These are phyloP conservation scores for Elsinoe necatrix DNA, from an alignment of 2,329 filamentous ascomycete genomes.

Conservation along the genomic window DNA sequence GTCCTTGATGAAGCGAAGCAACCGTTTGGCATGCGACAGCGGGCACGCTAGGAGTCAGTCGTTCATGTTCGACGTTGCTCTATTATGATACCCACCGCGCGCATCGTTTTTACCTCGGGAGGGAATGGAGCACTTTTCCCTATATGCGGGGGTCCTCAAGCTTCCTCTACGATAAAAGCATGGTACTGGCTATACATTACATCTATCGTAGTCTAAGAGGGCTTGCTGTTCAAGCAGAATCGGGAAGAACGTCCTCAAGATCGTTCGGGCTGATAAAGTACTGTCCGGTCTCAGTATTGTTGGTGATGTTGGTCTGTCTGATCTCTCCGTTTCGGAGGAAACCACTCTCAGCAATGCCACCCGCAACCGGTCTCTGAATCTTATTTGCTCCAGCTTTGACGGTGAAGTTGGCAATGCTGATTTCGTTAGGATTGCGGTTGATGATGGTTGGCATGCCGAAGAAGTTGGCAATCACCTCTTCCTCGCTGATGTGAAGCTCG, in stretches of 20 bases:
- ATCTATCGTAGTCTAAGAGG: not conserved
- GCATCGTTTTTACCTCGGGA: no score
- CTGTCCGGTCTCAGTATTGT: slow-evolving; percentile 28
- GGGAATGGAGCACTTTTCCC: no score
- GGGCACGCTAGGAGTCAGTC: not conserved
- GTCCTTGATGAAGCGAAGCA: not conserved
- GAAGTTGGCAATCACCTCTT: slow-evolving; percentile 54
- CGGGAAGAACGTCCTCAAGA: not conserved
- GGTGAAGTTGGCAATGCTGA: slow-evolving; percentile 62
- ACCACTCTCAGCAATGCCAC: slow-evolving; percentile 48
- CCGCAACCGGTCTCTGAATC: slow-evolving; percentile 43
- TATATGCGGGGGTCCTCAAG: no score
- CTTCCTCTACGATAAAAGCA: no score
- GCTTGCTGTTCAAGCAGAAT: not conserved
- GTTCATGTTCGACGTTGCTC: no score
- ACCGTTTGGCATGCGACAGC: not conserved
- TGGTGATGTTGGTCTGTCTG: slow-evolving; percentile 30
- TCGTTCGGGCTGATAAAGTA: slow-evolving; percentile 15
- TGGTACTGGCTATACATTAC: not conserved
- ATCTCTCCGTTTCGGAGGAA: slow-evolving; percentile 43
- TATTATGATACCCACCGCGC: no score
- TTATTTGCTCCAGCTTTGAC: slow-evolving; percentile 54
- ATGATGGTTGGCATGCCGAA: slow-evolving; percentile 56
- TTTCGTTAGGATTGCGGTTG: slow-evolving; percentile 53
- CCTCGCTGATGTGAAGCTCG: slow-evolving; percentile 50